Evolutionary conservation across 2,329 filamentous ascomycete species (phyloP), one percentile per base, ranked within the genome.

Genomic region (Chalaropsis thielavioides): DNA sequence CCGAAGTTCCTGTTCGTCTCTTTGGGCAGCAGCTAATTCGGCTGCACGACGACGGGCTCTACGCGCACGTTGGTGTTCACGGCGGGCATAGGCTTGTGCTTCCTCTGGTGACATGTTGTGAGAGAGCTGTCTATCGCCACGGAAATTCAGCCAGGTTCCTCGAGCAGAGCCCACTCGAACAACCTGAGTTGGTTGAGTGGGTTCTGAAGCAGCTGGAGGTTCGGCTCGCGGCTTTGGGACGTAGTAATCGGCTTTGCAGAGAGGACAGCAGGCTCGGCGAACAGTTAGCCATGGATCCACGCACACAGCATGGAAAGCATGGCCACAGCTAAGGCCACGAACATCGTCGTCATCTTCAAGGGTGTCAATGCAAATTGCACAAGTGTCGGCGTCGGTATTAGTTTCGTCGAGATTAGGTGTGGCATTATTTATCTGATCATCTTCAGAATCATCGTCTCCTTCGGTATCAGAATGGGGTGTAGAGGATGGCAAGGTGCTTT

Each of bases 221-320:
- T 74, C 72, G 2, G 88, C 80, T 17, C 90, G 88, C 62, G 91
- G 90, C 76, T 97, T 97, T 0, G 94, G 92, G 2, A 90, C 87
- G 74, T 95, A 97, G 75, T 97, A 99, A 73, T 99, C 94, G 49
- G 92, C 90, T 77, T 99, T 99, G 80, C 94, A 99, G 6, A 99
- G 85, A 5, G 94, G 94, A 74, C 94, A 99, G 78, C 92, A 97
- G 31, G 94, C 94, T 69, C 92, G 87, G 68, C 94, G 85, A 72
- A 89, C 92, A 10, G 94, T 99, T 68, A 99, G 78, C 94, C 94
- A 99, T 11, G 94, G 94, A 71, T 99, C 94, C 61, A 99, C 84
- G 73, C 94, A 99, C 46, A 88, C 89, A 62, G 91, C 92, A 74
- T 99, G 94, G 82, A 97, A 99, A 64, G 92, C 92, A 75, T 99